Base-by-base conservation (phyloP, 306 rosid genomes). In the Lathyrus tuberosus region DNA sequence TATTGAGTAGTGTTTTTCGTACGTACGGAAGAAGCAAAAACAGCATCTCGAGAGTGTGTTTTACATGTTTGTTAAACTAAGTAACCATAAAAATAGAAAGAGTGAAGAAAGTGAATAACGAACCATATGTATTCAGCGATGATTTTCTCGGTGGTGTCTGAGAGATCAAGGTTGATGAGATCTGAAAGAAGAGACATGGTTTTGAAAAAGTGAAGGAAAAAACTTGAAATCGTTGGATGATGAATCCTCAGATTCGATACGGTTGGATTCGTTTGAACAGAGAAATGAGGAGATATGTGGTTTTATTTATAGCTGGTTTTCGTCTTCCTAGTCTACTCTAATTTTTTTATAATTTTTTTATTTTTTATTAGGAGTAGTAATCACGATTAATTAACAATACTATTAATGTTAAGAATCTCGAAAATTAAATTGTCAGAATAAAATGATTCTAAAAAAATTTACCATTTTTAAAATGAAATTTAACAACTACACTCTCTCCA, bases 71-170 rank as follows among this genome's bases (percentile, higher is more conserved):
- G n/a, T n/a, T n/a, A n/a, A n/a, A n/a, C n/a, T n/a, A n/a, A n/a
- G n/a, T n/a, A n/a, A n/a, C n/a, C n/a, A n/a, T n/a, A n/a, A n/a
- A 11, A 6, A 42, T 0, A 15, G 26, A 16, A 8, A 15, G 31
- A 35, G 20, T 6, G n/a, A 43, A 30, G 8, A 57, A 56, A 11
- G 33, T 11, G 31, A 62, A 62, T 59, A 31, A 42, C 84, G 17
- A 9, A 86, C 92, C 92, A 87, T 75, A 87, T 82, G 74, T 87
- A 87, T 79, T 87, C 92, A 2, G 92, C 92, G 49, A 87, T 87
- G 10, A 87, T 20, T 74, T 87, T 87, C 62, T 84, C 83, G 0
- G 92, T 75, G 68, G 63, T 10, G 2, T 76, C 83, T 3, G 89
- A 82, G 82, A 85, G 82, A 78, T 85, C 22, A 33, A 85, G 89